These are phyloP conservation scores for Ceratopteris richardii DNA, from an alignment of 75 land plant genomes.

Conservation along the genomic window DNA sequence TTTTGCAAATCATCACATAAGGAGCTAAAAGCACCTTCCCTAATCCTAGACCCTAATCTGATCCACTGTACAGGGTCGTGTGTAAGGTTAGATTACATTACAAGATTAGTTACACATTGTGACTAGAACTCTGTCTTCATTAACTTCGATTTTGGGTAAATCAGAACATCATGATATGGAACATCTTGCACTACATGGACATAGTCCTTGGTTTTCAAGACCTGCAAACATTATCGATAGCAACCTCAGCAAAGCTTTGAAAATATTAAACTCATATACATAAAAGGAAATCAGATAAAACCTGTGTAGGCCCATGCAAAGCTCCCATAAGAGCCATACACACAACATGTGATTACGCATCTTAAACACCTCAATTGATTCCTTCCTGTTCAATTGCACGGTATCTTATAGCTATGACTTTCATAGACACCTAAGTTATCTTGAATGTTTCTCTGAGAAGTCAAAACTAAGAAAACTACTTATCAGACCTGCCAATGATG, in stretches of 20 bases:
- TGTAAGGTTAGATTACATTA: no score
- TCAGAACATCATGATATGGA: slow-evolving; percentile 44
- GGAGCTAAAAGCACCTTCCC: no score
- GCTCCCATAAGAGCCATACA: neutral
- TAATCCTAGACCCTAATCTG: no score
- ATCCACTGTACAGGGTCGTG: no score
- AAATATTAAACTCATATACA: neutral
- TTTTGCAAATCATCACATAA: no score
- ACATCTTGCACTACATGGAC: slow-evolving; percentile 67
- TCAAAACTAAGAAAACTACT: neutral
- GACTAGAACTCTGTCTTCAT: slow-evolving; percentile 62
- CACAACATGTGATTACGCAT: neutral
- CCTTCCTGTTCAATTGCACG: neutral
- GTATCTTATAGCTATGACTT: no score
- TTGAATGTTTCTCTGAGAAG: no score
- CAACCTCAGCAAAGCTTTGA: neutral
- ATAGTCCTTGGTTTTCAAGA: slow-evolving; percentile 85
- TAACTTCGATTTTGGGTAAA: slow-evolving; percentile 56
- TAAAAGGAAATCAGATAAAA: neutral
- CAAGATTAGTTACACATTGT: no score
- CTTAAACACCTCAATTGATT: neutral
- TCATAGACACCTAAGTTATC: no score
- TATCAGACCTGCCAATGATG: neutral
- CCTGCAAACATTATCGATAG: slow-evolving; percentile 37
- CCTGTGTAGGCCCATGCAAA: neutral